Evolutionary conservation across 306 rosid species (phyloP), one percentile per base, ranked within the genome.

Genomic region (Trifolium subterraneum): DNA sequence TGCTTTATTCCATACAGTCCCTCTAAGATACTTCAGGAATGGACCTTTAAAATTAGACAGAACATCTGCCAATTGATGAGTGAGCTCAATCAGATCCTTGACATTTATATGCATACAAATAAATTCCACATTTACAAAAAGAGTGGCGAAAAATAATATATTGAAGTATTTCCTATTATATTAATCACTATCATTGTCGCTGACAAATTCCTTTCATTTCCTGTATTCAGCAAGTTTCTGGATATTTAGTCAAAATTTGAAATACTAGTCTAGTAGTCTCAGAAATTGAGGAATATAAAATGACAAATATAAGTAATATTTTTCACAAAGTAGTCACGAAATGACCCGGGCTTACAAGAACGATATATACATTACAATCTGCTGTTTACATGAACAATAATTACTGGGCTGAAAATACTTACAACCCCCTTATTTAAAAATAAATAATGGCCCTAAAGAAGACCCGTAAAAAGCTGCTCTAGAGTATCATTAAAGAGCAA

Each of bases 1-100:
- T 64, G 25, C 14, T 59, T 7, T 16, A 50, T 38, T 39, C 38
- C 41, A 52, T 15, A 10, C 52, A 42, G 8, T 47, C 39, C 13
- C 33, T 27, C 12, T 58, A 23, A 12, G 48, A 66, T 54, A 67
- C 60, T 54, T 54, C 5, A 38, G 11, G 65, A 67, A 54, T 66
- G 35, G 60, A 66, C 74, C 50, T 22, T 10, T 6, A 35, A 54
- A 52, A 10, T 23, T 65, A 38, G 33, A 39, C 45, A 63, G 23
- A 47, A 36, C 5, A 50, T 38, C 42, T 15, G 20, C 9, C 19
- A 36, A 22, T 14, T 64, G 70, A 27, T 33, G 56, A 31, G 74
- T 2, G n/a, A 19, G 51, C 20, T 41, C 20, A 50, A 18, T 64
- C 13, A 52, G 16, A 75, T 64, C 73, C 44, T 31, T 7, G 35